Base-by-base conservation (phyloP, 768 basidiomycete species). In the Dendrothele bispora region DNA sequence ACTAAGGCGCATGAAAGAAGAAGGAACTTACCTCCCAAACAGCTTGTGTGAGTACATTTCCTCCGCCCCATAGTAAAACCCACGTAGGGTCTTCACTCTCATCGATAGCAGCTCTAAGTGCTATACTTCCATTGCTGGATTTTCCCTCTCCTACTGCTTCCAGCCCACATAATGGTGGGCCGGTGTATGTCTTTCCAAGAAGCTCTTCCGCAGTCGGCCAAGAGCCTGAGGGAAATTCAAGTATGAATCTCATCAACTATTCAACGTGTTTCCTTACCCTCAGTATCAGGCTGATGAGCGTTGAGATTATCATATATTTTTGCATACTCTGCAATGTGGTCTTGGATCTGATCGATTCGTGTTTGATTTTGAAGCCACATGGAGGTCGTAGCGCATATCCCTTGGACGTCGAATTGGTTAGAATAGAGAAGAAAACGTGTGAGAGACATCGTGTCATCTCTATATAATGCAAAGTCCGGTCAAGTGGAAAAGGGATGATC, bases 361-460 rank as follows among this genome's bases (percentile, higher is more conserved):
- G 53, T 54, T 6, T 18, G 18, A 25, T 54, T 36, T 24, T 39
- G 36, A 3, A 54, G 37, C 53, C 53, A 54, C n/a, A 48, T 24
- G 15, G 53, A 54, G 14, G 52, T 54, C 11, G 49, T 47, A 21
- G 53, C 53, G 41, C 39, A 41, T n/a, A 54, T 46, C 5, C 49
- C 49, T 18, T 40, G 20, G 2, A 54, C 28, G 34, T 49, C 43
- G 28, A 54, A 50, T 30, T 54, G 20, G 34, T 54, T 50, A 6
- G 53, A 46, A 38, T 54, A 50, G 3, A 50, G 28, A 18, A 54
- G 53, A 18, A 54, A 50, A 6, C 53, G 53, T 26, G 38, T 41
- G 10, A 54, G 39, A 15, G 49, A 50, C 53, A 50, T 51, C 8
- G 43, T 34, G 17, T 80, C 81, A 17, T 43, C 41, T 7, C 41